Evolutionary conservation across 169 alveolate species (phyloP).

Genomic region (Eimeria sp.): DNA sequence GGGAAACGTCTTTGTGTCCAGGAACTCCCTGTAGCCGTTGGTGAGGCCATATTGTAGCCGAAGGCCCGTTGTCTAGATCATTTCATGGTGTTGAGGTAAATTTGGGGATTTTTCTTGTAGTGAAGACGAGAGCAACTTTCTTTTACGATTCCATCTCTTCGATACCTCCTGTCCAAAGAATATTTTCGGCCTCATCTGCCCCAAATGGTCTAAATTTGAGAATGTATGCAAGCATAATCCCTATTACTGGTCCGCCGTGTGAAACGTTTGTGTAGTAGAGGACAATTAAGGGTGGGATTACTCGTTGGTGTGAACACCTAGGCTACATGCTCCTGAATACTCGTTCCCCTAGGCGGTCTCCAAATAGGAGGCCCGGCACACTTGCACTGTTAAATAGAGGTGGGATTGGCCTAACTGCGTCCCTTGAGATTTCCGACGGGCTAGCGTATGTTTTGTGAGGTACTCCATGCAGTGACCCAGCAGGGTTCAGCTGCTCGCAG

Average conservation of each 20-base stretch:
- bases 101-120: too few species aligned
- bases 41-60: too few species aligned
- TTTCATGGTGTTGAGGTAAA: too few species aligned
- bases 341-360: too few species aligned
- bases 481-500: conserved; percentile 41
- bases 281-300: background rate
- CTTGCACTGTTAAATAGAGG: background rate
- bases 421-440: background rate
- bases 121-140: too few species aligned
- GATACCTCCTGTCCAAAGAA: too few species aligned
- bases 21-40: background rate
- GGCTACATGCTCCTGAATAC: too few species aligned
- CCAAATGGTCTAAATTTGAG: too few species aligned
- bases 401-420: background rate
- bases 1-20: background rate
- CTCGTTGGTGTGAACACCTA: too few species aligned
- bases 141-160: too few species aligned
- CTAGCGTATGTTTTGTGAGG: background rate
- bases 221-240: background rate
- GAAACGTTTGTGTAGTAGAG: background rate
- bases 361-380: background rate
- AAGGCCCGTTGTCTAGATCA: too few species aligned
- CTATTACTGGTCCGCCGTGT: background rate
- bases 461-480: background rate
- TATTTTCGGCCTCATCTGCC: background rate